These are phyloP conservation scores for Thielaviopsis euricoi DNA, from an alignment of 2,329 filamentous ascomycete genomes.

Conservation along the genomic window DNA sequence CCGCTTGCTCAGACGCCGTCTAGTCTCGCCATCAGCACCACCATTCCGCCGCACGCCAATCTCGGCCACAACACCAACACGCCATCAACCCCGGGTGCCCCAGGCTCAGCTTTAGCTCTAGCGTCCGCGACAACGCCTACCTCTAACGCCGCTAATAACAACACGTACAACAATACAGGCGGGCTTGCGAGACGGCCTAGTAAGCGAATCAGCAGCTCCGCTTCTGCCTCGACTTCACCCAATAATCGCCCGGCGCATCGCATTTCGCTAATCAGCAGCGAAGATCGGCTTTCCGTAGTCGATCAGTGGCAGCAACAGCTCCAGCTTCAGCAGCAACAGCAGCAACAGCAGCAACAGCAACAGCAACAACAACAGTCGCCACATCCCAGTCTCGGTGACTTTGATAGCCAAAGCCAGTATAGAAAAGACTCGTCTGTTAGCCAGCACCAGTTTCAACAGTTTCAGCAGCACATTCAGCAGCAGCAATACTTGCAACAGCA, in stretches of 20 bases:
- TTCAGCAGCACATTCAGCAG: slow-evolving; percentile 18
- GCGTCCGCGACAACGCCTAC: not conserved
- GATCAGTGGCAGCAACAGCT: slow-evolving; percentile 10
- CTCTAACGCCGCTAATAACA: slow-evolving; percentile 20
- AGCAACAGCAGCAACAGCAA: slow-evolving; percentile 14
- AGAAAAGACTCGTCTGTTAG: slow-evolving; percentile 9
- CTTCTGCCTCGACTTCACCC: slow-evolving; percentile 17
- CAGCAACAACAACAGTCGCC: slow-evolving; percentile 13
- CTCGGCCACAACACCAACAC: not conserved
- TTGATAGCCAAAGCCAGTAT: slow-evolving; percentile 19
- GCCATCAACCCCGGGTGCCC: not conserved
- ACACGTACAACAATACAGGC: slow-evolving; percentile 31
- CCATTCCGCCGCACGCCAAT: not conserved
- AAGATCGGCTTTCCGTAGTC: slow-evolving; percentile 13
- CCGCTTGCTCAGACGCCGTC: not conserved
- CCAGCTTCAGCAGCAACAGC: slow-evolving; percentile 13
- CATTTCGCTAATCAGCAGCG: slow-evolving; percentile 12
- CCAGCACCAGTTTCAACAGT: slow-evolving; percentile 18
- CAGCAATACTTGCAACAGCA: slow-evolving; percentile 18
- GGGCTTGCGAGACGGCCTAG: slow-evolving; percentile 38
- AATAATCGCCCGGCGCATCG: slow-evolving; percentile 12
- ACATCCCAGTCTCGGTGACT: slow-evolving; percentile 26
- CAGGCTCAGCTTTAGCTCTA: not conserved
- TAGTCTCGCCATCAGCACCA: not conserved
- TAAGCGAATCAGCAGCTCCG: slow-evolving; percentile 38